These are phyloP conservation scores for Hymenoscyphus fructigenus DNA, from an alignment of 2,329 filamentous ascomycete species.

Conservation along the genomic window DNA sequence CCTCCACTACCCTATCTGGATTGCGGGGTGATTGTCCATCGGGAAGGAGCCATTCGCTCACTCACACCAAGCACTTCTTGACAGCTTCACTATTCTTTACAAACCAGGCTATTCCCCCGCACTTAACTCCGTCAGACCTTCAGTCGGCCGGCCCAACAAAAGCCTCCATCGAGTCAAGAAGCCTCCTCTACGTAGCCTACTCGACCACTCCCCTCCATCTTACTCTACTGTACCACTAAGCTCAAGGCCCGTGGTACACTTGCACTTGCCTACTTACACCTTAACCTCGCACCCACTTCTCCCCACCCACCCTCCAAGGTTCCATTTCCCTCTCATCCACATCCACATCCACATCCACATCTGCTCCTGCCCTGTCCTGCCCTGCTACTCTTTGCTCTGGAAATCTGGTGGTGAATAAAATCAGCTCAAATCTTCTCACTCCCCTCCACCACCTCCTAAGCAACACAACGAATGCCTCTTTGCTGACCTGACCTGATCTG, in stretches of 20 bases:
- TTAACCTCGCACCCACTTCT: too few relatives aligned
- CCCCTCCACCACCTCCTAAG: not conserved
- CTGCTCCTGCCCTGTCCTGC: not conserved
- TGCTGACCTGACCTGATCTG: not conserved
- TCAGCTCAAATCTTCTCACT: slow-evolving; percentile 29
- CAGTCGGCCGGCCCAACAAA: not conserved
- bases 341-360: too few relatives aligned
- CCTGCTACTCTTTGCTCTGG: not conserved
- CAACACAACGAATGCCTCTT: too few relatives aligned
- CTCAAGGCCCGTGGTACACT: not conserved
- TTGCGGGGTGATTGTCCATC: not conserved
- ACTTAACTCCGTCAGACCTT: not conserved
- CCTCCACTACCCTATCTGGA: not conserved
- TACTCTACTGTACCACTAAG: not conserved
- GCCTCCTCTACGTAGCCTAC: not conserved
- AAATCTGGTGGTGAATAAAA: slow-evolving; percentile 14
- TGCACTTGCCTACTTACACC: not conserved
- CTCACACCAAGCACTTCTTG: not conserved
- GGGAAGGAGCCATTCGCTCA: not conserved
- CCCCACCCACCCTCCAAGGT: not conserved
- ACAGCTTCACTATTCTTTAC: not conserved
- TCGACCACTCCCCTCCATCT: not conserved
- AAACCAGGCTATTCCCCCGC: not conserved
- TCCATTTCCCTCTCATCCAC: not conserved
- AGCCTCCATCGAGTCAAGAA: not conserved